phyloP scores from a whole-genome alignment of 140 eudicot species.

The Senecio squalidus region DNA sequence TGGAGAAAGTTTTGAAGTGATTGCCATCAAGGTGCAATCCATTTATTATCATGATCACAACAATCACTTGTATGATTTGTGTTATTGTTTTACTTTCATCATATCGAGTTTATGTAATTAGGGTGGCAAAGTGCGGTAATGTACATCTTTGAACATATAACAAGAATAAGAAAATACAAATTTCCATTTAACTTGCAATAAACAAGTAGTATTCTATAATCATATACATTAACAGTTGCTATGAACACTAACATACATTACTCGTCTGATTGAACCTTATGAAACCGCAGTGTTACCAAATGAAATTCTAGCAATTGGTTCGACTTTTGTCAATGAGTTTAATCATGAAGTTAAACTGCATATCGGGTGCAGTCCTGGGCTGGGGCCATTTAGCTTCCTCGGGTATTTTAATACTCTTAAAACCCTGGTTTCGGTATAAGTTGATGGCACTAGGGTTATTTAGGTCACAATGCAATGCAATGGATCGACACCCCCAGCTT shows the following conservation, averaged over 20 bases:
- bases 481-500: conserved; percentile 84
- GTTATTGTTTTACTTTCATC: neutral
- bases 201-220: conserved; percentile 25
- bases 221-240: conserved; percentile 24
- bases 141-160: conserved; percentile 4
- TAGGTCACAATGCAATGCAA: conserved; percentile 79
- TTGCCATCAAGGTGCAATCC: neutral
- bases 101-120: neutral
- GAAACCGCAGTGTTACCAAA: neutral
- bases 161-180: neutral
- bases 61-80: neutral
- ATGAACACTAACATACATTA: conserved; percentile 21
- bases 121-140: neutral
- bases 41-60: neutral
- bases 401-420: conserved; percentile 54
- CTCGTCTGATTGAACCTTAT: conserved; percentile 15
- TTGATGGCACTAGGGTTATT: conserved; percentile 61
- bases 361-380: conserved; percentile 62
- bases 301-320: conserved; percentile 10
- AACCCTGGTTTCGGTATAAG: conserved; percentile 66
- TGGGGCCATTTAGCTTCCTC: conserved; percentile 96
- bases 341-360: conserved; percentile 86
- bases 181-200: conserved; percentile 28
- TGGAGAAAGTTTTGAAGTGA: conserved; percentile 6
- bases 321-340: conserved; percentile 43